Evolutionary conservation across 495 filamentous ascomycete genomes (phyloP), one percentile per base, ranked within the genome.

Genomic region (Talaromyces borbonicus): DNA sequence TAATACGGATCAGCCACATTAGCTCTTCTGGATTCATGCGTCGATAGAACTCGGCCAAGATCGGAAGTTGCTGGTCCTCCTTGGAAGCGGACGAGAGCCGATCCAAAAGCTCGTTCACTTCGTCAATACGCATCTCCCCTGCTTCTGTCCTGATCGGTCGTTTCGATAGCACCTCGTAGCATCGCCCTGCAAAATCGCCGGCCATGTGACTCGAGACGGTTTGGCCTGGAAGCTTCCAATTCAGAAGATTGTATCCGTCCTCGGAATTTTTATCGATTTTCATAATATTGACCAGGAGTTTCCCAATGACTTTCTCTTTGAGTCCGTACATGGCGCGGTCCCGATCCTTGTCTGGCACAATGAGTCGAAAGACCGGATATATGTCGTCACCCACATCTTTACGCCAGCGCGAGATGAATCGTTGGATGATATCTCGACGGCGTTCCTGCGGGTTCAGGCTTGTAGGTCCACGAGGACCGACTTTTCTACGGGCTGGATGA

Each of bases 281-380:
- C 78, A 95, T 85, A 27, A 93, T 73, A 52, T 85, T 86, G 27
- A 97, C 86, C 4, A 97, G 68, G 31, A 98, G 62, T 53, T 85
- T 94, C 3, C 81, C 90, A 46, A 97, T 90, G 12, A 78, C 77
- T 60, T 85, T 88, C 67, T 98, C 92, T 60, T 97, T 97, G 23
- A 98, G 72, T 3, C 90, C 86, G 55, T 98, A 98, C 77, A 95
- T 89, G 26, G 85, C 83, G 26, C 92, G 78, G 49, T 97, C 90
- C 25, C 90, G 75, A 56, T 98, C 92, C 56, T 94, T 94, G 53
- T 90, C 87, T 0, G 89, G 87, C n/a, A 95, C 67, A 53, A 97
- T 93, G 41, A 98, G 71, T 26, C 92, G 78, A 61, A 98, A 78
- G 15, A 88, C 90, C 2, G 93, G 93, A 63, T 93, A 95, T 51